These are phyloP conservation scores for Nemania abortiva DNA, from an alignment of 2,329 filamentous ascomycete species.

Conservation along the genomic window DNA sequence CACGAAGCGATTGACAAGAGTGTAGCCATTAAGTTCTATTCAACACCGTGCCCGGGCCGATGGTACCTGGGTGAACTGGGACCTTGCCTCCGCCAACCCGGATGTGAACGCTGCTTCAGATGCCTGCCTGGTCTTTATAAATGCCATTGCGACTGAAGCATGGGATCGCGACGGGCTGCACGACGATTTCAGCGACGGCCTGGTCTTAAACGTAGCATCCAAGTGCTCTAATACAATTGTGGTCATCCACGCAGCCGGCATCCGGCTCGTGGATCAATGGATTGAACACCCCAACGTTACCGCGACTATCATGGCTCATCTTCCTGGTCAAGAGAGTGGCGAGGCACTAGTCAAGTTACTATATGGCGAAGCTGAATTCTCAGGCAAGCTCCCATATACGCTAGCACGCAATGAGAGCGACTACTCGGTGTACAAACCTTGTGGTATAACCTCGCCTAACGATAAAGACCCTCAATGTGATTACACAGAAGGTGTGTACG, in stretches of 20 bases:
- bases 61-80: constrained; percentile 69
- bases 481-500: constrained; percentile 66
- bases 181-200: constrained; percentile 74
- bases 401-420: constrained; percentile 66
- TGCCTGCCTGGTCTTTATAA: constrained; percentile 74
- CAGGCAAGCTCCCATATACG: constrained; percentile 73
- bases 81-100: constrained; percentile 61
- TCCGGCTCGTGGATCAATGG: constrained; percentile 72
- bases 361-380: constrained; percentile 66
- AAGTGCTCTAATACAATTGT: constrained; percentile 74
- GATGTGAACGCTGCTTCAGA: constrained; percentile 63
- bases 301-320: constrained; percentile 70
- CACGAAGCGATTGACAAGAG: constrained; percentile 24
- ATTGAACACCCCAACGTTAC: constrained; percentile 75
- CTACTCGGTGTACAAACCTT: constrained; percentile 64
- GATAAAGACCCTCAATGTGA: constrained; percentile 71
- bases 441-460: constrained; percentile 51
- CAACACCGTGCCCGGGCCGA: constrained; percentile 66
- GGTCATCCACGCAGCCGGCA: constrained; percentile 72
- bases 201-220: constrained; percentile 69
- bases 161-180: constrained; percentile 74
- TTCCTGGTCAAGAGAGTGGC: constrained; percentile 76
- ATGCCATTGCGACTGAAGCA: constrained; percentile 81
- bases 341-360: constrained; percentile 66
- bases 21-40: constrained; percentile 67